Base-by-base conservation (phyloP, 805 yeast species). In the Clavispora phyllophila region DNA sequence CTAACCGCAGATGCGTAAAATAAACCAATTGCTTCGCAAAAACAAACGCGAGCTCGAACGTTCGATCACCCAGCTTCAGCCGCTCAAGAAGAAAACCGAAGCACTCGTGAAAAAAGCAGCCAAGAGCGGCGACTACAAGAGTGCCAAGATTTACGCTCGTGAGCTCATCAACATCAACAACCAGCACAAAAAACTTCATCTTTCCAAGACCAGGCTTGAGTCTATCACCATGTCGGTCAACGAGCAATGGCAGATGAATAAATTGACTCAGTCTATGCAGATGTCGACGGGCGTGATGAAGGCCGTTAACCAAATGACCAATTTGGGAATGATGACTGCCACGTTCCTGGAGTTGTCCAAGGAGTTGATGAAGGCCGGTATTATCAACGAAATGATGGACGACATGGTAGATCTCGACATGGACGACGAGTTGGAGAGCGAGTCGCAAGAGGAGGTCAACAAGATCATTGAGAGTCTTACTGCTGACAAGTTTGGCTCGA, bases 371-470 rank as follows among this genome's bases (percentile, higher is more conserved):
- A 85, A 83, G 62, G 78, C 86, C 10, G 93, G 93, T 0, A 77
- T 93, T 36, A 88, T 93, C 41, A 87, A 87, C 51, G 99, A 93
- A 59, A 93, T 93, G 98, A 82, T 90, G 59, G 88, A 86, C 44
- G 99, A 93, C 58, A 81, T 87, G 48, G 71, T 91, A 46, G 98
- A 90, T 46, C 64, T 72, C 39, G 87, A 82, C 24, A 50, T 54
- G 41, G 83, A 76, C 37, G 84, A 77, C 15, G 86, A 80, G 45
- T 73, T 78, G 33, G 83, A 76, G 42, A 72, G 72, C 33, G 91
- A 85, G 42, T 83, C 81, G 15, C 85, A 79, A 48, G 80, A 78
- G 24, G 75, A 75, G 54, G 82, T 87, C 17, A 79, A 84, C 46
- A 77, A 79, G 60, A 78, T 87, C 29, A 70, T 70, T 34, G 62